Base-by-base conservation (phyloP, 495 filamentous ascomycete genomes). In the Penicillium angulare region DNA sequence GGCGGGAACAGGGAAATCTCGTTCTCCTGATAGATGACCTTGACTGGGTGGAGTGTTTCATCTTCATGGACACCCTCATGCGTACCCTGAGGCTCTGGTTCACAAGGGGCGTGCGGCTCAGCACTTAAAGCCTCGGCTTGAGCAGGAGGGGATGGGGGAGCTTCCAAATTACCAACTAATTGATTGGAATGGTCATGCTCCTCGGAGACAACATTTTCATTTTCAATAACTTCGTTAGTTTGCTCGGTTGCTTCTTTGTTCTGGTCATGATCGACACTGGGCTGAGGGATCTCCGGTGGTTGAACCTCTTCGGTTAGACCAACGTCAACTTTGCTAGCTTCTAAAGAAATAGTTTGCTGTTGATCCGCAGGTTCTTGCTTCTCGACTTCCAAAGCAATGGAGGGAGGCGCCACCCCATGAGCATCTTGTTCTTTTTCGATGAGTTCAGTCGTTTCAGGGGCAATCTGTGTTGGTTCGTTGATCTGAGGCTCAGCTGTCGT, bases 1-100 rank as follows among this genome's bases (percentile, higher is more conserved):
- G 80, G 82, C 27, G 86, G 84, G 52, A 93, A 89, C 7, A 95
- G 71, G 10, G 81, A 81, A 43, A 91, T 90, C 56, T 83, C 81
- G 41, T 68, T 79, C 7, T 81, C 78, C 50, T 82, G 78, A 64
- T 91, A 93, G 9, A 78, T 59, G 34, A 93, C 79, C 32, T 81
- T 82, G 32, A 76, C 76, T 47, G 71, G 75, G 54, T 81, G 78
- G 15, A 77, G 49, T 31, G 63, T 50, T 16, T 59, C 46, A 22
- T 64, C 43, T 4, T 56, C 38, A 45, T 40, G 26, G 22, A 18
- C 12, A 15, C 41, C 33, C 38, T 59, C 52, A 7, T 53, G 49
- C 21, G 47, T 7, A 16, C 13, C 20, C 56, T 54, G 26, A 20
- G 16, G 13, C 22, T 41, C 7, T 22, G 15, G 2, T 13, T n/a